phyloP scores from a whole-genome alignment of 768 basidiomycete species.

The Peribolospora baueri region DNA sequence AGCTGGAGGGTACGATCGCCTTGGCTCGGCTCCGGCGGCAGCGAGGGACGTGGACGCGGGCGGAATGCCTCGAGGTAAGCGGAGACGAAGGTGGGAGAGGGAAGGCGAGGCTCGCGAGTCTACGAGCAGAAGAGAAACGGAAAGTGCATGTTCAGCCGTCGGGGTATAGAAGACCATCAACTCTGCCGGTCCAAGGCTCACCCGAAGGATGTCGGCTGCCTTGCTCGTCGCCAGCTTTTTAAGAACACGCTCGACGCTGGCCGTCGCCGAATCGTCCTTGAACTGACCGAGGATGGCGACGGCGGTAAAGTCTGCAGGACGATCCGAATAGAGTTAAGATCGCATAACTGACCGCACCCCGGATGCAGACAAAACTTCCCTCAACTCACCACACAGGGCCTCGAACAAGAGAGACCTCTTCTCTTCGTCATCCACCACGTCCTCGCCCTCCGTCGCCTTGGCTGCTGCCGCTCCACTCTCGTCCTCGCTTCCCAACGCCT shows the following conservation, averaged over 20 bases:
- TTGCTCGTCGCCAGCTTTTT: constrained; percentile 53
- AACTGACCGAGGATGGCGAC: constrained; percentile 85
- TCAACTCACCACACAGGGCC: constrained; percentile 9
- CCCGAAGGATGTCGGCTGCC: constrained; percentile 45
- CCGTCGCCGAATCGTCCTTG: constrained; percentile 50
- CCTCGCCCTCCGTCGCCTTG: no score
- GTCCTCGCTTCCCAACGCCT: constrained; percentile 44
- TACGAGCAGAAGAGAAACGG: constrained; percentile 11
- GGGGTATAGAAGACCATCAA: not conserved
- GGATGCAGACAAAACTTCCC: not conserved
- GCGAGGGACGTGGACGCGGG: constrained; percentile 43
- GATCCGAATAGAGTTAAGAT: not conserved
- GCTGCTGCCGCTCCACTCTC: constrained; percentile 21
- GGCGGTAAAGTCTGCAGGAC: constrained; percentile 62
- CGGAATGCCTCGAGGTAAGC: constrained; percentile 97
- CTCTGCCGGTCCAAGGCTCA: constrained; percentile 13
- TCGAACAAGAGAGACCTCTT: constrained; percentile 1
- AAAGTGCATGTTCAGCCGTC: not conserved
- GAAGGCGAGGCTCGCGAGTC: constrained; percentile 56
- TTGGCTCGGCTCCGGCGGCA: constrained; percentile 47
- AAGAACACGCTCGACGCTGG: constrained; percentile 72
- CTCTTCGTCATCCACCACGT: no score
- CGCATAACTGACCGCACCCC: not conserved
- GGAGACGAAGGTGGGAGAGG: constrained; percentile 65
- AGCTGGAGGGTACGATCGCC: constrained; percentile 66